Evolutionary conservation across 2,329 filamentous ascomycete genomes (phyloP).

Genomic region (Niveomyces coronatus): DNA sequence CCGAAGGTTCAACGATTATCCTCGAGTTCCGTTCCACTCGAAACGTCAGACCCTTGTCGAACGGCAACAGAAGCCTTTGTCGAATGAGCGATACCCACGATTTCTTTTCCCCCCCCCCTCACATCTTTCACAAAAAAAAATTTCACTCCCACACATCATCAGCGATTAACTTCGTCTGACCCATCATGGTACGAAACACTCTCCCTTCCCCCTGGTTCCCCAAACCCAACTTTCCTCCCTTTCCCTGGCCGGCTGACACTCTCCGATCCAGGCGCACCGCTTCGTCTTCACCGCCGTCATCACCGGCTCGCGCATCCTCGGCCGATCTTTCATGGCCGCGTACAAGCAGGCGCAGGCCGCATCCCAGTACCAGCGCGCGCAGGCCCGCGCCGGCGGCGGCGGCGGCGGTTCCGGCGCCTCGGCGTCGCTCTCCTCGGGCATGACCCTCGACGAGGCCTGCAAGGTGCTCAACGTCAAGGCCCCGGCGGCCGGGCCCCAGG

Average conservation of each 20-base stretch:
- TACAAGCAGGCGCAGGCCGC: conserved; percentile 91
- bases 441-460: conserved; percentile 93
- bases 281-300: conserved; percentile 82
- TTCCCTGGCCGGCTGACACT: not conserved
- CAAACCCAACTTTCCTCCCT: not conserved
- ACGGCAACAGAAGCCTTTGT: conserved; percentile 5
- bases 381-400: conserved; percentile 50
- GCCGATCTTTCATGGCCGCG: conserved; percentile 85
- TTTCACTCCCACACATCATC: not conserved
- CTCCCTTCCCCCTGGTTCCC: not conserved
- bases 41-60: too few species aligned
- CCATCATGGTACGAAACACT: conserved; percentile 6
- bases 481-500: conserved; percentile 58
- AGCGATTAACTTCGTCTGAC: conserved; percentile 11
- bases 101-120: not conserved
- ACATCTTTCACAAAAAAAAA: not conserved
- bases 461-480: conserved; percentile 94
- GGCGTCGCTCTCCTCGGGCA: conserved; percentile 54
- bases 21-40: too few species aligned
- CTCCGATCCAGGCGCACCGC: conserved; percentile 65
- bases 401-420: conserved; percentile 42
- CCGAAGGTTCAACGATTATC: too few species aligned
- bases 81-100: too few species aligned
- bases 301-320: conserved; percentile 82
- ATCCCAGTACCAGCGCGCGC: conserved; percentile 67